Base-by-base conservation (phyloP, 108 stramenopile genomes). In the Discostella stelligeroides region DNA sequence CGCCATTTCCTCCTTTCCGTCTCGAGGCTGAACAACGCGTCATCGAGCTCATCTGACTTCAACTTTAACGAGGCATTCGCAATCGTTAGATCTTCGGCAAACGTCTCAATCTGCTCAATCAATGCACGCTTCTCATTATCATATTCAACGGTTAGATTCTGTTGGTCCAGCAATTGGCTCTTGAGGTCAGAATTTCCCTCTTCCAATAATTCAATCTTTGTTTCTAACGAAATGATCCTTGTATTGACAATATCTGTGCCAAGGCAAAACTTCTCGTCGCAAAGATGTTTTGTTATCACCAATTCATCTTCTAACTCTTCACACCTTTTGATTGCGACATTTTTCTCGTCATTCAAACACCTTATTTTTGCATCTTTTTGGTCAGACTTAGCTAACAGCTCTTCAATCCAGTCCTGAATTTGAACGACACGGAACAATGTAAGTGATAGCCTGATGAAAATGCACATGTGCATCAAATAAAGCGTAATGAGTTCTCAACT, bases 331-430 rank as follows among this genome's bases (percentile, higher is more conserved):
- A n/a, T n/a, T n/a, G n/a, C n/a, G n/a, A n/a, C n/a, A n/a, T n/a
- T n/a, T n/a, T n/a, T n/a, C n/a, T n/a, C n/a, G n/a, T n/a, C 63
- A 18, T 28, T 27, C 7, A 40, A 27, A 28, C 58, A 38, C 21
- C 28, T 57, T 28, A 65, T 38, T 27, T 77, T 68, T 29, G 58
- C 59, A 37, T 70, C 76, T 25, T 68, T 70, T 34, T 40, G 39
- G 30, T 77, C 76, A 13, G 69, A 62, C 63, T 77, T 77, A 17
- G 63, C 63, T 48, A 77, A 70, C 5, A 77, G 58, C 37, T 77
- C 76, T 58, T 77, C 76, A 15, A 77, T 70, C 76, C 76, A 77
- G 28, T 77, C 76, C 65, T 73, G 9, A 27, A 53, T 4, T 15
- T 10, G 7, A 10, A 25, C 14, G 37, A 21, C 0, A 23, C 9